Base-by-base conservation (phyloP, 345 rosid genomes). In the Eutrema heterophyllum region DNA sequence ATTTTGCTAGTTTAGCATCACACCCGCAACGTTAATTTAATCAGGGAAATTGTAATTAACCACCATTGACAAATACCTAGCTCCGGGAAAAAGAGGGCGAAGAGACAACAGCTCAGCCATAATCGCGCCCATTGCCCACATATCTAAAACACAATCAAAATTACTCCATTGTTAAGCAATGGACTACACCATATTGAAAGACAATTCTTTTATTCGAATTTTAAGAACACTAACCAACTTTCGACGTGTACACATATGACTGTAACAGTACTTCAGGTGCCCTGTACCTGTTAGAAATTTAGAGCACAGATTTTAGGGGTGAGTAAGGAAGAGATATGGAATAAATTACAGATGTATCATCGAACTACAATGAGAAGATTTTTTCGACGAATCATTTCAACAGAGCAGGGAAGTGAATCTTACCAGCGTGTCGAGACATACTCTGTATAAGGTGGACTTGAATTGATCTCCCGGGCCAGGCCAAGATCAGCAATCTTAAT, bases 51-150 rank as follows among this genome's bases (percentile, higher is more conserved):
- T 44, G 27, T 0, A 29, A 35, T 60, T 13, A 44, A 27, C 39
- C 7, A 43, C 32, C 16, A 18, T 26, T 33, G 51, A 55, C 44
- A 64, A 12, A 3, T 78, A 91, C 98, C 93, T 91, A 70, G 77
- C 81, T 43, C 98, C 98, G 1, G 98, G 98, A 63, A 91, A 91
- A 62, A 94, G 95, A 45, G 98, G 98, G 55, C 85, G 87, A 11
- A 94, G 87, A 61, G 83, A 77, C 69, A 91, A 77, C 76, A 94
- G 57, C 73, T 94, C 98, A 21, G 98, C 96, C 89, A 94, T 86
- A 32, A 94, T 95, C 40, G 99, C 97, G 54, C 99, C 99, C 97
- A 95, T 89, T 4, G 97, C 97, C 97, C 97, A 95, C 93, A 95
- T 88, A 80, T 95, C 99, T 94, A 83, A 50, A 76, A 50, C 73